A percentile compares a stretch with the other conserved stretches of the same genome.
These are phyloP conservation scores for Kuraishia ogatae DNA, from an alignment of 805 yeast species.

Conservation along the genomic window DNA sequence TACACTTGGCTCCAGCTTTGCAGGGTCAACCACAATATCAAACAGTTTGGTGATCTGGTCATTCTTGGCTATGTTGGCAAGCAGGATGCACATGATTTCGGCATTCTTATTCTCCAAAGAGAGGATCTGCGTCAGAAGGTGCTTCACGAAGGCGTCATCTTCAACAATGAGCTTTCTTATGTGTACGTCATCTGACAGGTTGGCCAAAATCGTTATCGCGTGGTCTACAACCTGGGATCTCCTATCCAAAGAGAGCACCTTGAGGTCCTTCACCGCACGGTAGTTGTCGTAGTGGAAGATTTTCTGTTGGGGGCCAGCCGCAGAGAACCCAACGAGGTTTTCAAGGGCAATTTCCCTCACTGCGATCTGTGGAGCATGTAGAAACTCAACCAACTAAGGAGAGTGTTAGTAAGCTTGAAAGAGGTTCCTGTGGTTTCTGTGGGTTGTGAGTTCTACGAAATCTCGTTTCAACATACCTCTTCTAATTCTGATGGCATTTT, in stretches of 20 bases:
- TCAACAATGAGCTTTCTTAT: constrained; percentile 59
- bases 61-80: constrained; percentile 80
- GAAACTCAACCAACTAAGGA: constrained; percentile 57
- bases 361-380: constrained; percentile 74
- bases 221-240: constrained; percentile 51
- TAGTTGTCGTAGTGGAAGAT: constrained; percentile 65
- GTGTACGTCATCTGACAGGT: constrained; percentile 62
- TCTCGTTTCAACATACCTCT: constrained; percentile 15
- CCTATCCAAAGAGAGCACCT: constrained; percentile 42
- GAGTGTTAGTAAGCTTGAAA: constrained; percentile 5
- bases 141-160: constrained; percentile 49
- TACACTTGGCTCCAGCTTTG: constrained; percentile 29
- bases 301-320: constrained; percentile 54
- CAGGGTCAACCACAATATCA: constrained; percentile 23
- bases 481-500: constrained; percentile 37
- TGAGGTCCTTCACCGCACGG: constrained; percentile 66
- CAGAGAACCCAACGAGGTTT: constrained; percentile 72
- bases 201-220: constrained; percentile 73
- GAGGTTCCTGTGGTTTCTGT: too few species aligned
- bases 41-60: constrained; percentile 52
- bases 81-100: constrained; percentile 74
- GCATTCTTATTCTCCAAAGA: constrained; percentile 56
- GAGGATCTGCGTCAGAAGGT: constrained; percentile 39
- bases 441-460: too few species aligned
- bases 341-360: constrained; percentile 81